Percentiles rank a stretch among this genome's conserved stretches.
Conservation (phyloP, 331 rosid genomes). For the Saraca asoca region DNA sequence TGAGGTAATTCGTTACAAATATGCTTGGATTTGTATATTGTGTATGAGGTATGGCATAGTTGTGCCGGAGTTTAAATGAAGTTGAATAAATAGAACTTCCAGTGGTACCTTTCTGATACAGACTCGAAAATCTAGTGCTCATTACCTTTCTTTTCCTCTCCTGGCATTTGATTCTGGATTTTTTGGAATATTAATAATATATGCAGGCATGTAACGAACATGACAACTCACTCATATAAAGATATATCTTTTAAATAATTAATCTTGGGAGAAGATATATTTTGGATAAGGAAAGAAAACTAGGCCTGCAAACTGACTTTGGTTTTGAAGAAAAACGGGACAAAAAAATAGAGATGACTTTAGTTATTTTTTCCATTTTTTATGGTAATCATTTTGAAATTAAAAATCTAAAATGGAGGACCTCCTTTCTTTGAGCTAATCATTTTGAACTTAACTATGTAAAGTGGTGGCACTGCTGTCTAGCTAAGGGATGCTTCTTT, state of each 20-base stretch:
- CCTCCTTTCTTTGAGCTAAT: no score
- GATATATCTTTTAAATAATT: slow-evolving; percentile 11
- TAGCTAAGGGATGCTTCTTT: no score
- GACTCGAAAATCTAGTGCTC: neutral
- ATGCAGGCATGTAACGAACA: neutral
- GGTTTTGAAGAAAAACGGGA: neutral
- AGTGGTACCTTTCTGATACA: neutral
- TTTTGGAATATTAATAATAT: slow-evolving; percentile 1
- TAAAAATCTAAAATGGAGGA: no score
- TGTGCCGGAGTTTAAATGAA: neutral
- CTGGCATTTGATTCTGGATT: no score
- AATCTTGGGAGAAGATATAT: slow-evolving; percentile 16
- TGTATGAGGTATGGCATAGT: slow-evolving; percentile 16
- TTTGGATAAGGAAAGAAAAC: slow-evolving; percentile 17
- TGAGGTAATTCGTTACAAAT: slow-evolving; percentile 62
- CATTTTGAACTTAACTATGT: no score
- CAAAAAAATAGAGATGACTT: neutral
- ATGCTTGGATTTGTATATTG: neutral
- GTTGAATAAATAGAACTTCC: neutral
- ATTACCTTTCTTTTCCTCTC: slow-evolving; percentile 6
- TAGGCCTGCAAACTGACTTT: slow-evolving; percentile 1
- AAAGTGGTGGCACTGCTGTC: no score
- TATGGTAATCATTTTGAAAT: no score
- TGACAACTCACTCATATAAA: neutral
- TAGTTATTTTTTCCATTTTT: neutral